Percentiles rank a stretch among this genome's conserved stretches.
Evolutionary conservation across 2,329 filamentous ascomycete species (phyloP).

Genomic region (Fusarium mexicanum): DNA sequence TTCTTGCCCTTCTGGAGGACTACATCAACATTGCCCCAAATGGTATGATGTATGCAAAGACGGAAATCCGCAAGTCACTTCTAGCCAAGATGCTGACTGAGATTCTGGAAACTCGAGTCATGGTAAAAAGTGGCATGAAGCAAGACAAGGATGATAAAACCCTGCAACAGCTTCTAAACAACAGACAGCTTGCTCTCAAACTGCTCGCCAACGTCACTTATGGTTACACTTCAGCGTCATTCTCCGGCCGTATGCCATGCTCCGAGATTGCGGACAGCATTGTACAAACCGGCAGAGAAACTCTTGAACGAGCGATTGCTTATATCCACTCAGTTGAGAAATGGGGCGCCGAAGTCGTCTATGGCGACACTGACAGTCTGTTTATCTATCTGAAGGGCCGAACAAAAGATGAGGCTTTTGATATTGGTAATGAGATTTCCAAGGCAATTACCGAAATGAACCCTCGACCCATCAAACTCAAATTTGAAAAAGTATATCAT

Average conservation of each 20-base stretch:
- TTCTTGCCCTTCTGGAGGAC: constrained; percentile 82
- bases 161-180: constrained; percentile 88
- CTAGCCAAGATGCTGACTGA: constrained; percentile 97
- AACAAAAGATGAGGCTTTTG: constrained; percentile 87
- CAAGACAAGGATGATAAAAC: constrained; percentile 87
- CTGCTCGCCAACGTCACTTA: constrained; percentile 99
- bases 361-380: constrained; percentile 95
- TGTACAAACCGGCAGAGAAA: constrained; percentile 94
- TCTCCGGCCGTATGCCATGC: constrained; percentile 97
- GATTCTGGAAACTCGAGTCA: constrained; percentile 93
- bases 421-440: constrained; percentile 92
- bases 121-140: constrained; percentile 99
- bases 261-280: constrained; percentile 98
- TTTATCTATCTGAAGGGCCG: constrained; percentile 91
- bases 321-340: constrained; percentile 86
- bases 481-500: constrained; percentile 98
- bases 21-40: constrained; percentile 94
- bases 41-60: constrained; percentile 93
- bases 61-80: constrained; percentile 86
- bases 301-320: constrained; percentile 91
- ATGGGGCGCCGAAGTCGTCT: constrained; percentile 97
- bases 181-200: constrained; percentile 92
- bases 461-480: constrained; percentile 90
- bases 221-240: constrained; percentile 95
- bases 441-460: constrained; percentile 88